Evolutionary conservation across 768 basidiomycete genomes (phyloP).

Genomic region (Coprinopsis sp.): DNA sequence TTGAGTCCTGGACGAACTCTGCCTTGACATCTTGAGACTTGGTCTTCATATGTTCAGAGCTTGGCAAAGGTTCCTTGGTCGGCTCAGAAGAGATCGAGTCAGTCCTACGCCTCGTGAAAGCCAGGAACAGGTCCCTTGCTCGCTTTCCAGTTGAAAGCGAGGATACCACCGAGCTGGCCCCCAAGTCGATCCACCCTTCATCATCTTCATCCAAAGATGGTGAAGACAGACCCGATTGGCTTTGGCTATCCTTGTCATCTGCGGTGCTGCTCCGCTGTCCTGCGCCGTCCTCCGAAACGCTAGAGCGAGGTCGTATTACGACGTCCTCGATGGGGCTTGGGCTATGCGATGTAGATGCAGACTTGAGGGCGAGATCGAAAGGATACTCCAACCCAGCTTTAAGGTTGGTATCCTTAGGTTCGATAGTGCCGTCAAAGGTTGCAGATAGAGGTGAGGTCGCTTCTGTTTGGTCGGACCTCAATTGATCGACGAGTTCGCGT

Average conservation of each 20-base stretch:
- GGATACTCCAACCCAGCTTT: constrained; percentile 6
- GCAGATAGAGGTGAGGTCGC: too few species aligned
- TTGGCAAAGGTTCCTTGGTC: constrained; percentile 18
- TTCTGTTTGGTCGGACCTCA: constrained; percentile 32
- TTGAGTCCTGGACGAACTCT: too few species aligned
- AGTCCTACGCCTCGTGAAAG: constrained; percentile 36
- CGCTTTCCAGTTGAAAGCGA: constrained; percentile 32
- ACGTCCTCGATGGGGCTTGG: constrained; percentile 30
- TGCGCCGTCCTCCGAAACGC: constrained; percentile 39
- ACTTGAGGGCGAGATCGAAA: constrained; percentile 16
- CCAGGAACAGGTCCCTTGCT: constrained; percentile 39
- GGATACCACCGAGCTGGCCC: constrained; percentile 18
- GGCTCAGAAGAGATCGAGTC: constrained; percentile 31
- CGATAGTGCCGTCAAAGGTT: not conserved
- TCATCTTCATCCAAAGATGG: constrained; percentile 36
- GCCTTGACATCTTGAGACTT: too few species aligned
- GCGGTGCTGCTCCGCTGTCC: constrained; percentile 24
- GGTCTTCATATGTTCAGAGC: not conserved
- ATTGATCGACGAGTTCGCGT: constrained; percentile 53
- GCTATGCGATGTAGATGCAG: constrained; percentile 28
- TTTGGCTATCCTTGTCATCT: too few species aligned
- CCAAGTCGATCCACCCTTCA: constrained; percentile 42
- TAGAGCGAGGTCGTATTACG: constrained; percentile 29
- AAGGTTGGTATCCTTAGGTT: too few species aligned
- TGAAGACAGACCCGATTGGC: constrained; percentile 24